Evolutionary conservation across 2,329 filamentous ascomycete species (phyloP).

Genomic region (Beauveria sp.): DNA sequence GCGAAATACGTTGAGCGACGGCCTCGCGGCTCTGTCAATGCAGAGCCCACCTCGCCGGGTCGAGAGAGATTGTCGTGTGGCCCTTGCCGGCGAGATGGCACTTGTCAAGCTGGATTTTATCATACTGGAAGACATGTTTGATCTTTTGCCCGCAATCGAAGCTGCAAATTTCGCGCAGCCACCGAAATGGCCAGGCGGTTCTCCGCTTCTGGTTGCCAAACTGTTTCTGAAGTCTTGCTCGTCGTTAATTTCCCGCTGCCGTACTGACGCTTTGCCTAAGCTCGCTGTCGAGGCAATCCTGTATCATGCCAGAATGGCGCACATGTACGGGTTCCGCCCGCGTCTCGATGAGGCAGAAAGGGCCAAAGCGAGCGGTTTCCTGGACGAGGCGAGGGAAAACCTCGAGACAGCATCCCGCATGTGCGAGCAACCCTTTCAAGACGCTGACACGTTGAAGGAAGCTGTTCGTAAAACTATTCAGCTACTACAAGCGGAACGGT

Average conservation of each 20-base stretch:
- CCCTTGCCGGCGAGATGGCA: conserved; percentile 3
- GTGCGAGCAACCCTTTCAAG: conserved; percentile 11
- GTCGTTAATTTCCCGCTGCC: neutral
- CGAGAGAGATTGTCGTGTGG: conserved; percentile 9
- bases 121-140: neutral
- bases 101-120: conserved; percentile 3
- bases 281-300: neutral
- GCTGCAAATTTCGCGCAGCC: neutral
- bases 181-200: neutral
- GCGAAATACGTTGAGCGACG: neutral
- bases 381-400: conserved; percentile 6
- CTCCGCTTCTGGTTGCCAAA: neutral
- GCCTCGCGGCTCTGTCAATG: neutral
- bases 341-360: neutral
- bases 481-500: conserved; percentile 26
- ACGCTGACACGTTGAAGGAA: conserved; percentile 10
- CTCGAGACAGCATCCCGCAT: conserved; percentile 5
- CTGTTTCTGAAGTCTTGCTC: neutral
- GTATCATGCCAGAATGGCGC: neutral
- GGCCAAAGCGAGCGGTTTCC: neutral
- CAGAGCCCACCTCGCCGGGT: neutral
- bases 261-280: neutral
- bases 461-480: conserved; percentile 12
- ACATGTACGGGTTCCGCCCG: neutral
- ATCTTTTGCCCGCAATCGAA: neutral